phyloP scores from a whole-genome alignment of 208 protist genomes.

The Acanthamoeba culbertsoni region DNA sequence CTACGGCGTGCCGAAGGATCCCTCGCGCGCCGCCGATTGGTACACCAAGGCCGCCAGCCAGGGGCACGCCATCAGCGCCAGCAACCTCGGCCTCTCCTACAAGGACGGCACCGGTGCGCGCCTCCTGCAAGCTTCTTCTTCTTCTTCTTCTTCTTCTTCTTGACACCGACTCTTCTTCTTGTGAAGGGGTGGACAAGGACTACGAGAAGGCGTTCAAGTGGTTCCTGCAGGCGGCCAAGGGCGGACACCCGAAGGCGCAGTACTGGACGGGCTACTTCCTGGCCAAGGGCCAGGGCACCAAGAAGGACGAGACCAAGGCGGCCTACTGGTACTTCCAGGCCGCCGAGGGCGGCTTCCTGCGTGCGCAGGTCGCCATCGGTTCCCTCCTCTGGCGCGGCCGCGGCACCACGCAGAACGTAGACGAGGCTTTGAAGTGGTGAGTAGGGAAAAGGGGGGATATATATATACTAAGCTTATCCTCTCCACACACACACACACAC shows the following conservation, averaged over 20 bases:
- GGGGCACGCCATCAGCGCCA: background rate
- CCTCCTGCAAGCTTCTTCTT: background rate
- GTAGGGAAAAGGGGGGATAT: no score
- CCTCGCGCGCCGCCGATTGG: slow-evolving; percentile 15
- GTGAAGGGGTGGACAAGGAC: slow-evolving; percentile 38
- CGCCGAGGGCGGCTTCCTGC: slow-evolving; percentile 27
- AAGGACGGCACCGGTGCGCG: slow-evolving; percentile 1
- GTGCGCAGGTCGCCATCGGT: slow-evolving; percentile 13
- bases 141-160: background rate
- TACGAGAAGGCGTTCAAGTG: slow-evolving; percentile 3
- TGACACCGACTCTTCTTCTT: background rate
- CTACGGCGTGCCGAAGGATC: slow-evolving; percentile 38
- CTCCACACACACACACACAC: no score
- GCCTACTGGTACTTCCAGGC: slow-evolving; percentile 57
- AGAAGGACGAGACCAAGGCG: slow-evolving; percentile 36
- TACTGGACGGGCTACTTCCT: slow-evolving; percentile 36
- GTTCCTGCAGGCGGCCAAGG: slow-evolving; percentile 46
- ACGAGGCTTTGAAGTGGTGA: slow-evolving; percentile 3
- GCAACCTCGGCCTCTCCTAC: slow-evolving; percentile 38
- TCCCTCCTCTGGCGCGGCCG: slow-evolving; percentile 27
- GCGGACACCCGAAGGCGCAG: slow-evolving; percentile 20
- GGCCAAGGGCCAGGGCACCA: slow-evolving; percentile 7
- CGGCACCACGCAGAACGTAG: slow-evolving; percentile 14
- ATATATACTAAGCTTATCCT: no score
- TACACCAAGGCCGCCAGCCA: slow-evolving; percentile 14